Percentiles rank a stretch among this genome's conserved stretches.
phyloP scores from a whole-genome alignment of 192 early-diverging fungal genomes.

The Entomortierella chlamydospora region DNA sequence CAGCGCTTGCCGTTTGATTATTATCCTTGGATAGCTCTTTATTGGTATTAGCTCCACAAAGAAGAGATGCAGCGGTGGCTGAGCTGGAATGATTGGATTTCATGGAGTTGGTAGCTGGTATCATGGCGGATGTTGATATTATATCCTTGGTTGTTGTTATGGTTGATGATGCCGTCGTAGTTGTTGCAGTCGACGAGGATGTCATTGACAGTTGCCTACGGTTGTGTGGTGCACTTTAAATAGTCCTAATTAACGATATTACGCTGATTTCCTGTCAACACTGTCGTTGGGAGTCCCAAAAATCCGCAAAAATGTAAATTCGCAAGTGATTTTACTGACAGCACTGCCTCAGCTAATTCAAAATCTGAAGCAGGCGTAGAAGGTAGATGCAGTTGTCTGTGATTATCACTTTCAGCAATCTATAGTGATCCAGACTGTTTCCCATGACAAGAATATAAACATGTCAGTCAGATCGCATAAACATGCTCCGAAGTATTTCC shows the following conservation, averaged over 20 bases:
- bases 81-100: not conserved
- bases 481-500: not conserved
- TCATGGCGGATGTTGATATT: not conserved
- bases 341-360: not conserved
- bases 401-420: not conserved
- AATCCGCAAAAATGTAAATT: too few relatives aligned
- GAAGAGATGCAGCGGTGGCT: not conserved
- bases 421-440: not conserved
- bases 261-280: not conserved
- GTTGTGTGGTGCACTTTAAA: not conserved
- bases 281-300: too few relatives aligned
- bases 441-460: constrained; percentile 4
- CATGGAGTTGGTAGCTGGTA: not conserved
- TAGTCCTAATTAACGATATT: not conserved
- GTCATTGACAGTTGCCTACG: constrained; percentile 18
- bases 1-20: not conserved
- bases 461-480: not conserved
- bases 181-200: constrained; percentile 21
- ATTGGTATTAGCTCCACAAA: not conserved
- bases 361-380: not conserved
- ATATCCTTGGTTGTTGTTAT: constrained; percentile 8
- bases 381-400: not conserved
- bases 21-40: constrained; percentile 1
- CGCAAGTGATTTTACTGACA: not conserved
- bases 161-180: constrained; percentile 1